phyloP scores from a whole-genome alignment of 2,329 filamentous ascomycete genomes.

The Fusarium sp. region DNA sequence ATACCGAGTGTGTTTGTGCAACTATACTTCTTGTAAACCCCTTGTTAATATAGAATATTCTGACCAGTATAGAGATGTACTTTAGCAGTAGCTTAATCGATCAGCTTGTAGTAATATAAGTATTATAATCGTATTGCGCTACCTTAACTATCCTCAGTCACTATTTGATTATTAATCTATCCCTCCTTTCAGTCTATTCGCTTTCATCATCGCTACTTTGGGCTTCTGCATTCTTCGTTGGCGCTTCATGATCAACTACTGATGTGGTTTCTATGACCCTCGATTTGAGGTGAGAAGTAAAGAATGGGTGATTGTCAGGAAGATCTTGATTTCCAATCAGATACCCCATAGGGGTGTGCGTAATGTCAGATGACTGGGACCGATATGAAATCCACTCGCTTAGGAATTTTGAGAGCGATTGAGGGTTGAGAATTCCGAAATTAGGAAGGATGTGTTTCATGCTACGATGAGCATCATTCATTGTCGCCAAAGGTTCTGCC shows the following conservation, averaged over 20 bases:
- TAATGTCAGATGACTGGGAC: background rate
- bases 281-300: background rate
- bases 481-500: accelerated
- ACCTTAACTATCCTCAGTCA: accelerated
- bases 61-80: accelerated
- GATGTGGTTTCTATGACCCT: background rate
- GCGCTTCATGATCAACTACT: too few relatives aligned
- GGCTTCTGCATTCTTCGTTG: accelerated
- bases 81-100: too few relatives aligned
- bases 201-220: background rate
- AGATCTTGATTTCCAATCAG: background rate
- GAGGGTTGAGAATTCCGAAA: background rate
- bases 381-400: background rate
- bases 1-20: accelerated
- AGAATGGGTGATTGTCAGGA: background rate
- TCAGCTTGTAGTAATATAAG: too few relatives aligned
- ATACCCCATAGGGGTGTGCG: background rate
- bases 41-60: accelerated
- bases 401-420: background rate
- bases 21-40: too few relatives aligned
- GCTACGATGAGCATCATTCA: too few relatives aligned
- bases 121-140: too few relatives aligned
- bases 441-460: background rate
- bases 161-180: background rate
- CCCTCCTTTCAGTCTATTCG: background rate